Conservation (phyloP, 2,329 filamentous ascomycete genomes). For the Volutella citrinella region DNA sequence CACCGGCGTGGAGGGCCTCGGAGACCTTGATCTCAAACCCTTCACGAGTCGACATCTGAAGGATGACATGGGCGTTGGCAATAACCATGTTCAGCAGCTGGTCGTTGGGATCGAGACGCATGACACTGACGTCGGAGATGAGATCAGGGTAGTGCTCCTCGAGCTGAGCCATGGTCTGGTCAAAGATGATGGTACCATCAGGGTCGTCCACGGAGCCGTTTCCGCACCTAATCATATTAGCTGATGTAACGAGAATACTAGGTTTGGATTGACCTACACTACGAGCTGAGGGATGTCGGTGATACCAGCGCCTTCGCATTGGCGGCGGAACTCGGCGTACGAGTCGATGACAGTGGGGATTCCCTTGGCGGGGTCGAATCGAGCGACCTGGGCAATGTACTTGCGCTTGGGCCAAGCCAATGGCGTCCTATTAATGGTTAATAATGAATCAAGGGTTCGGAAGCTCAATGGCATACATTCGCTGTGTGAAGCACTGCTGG, state of each 20-base stretch:
- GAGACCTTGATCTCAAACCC: slow-evolving; percentile 87
- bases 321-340: slow-evolving; percentile 68
- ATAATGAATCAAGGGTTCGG: no score
- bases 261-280: slow-evolving; percentile 42
- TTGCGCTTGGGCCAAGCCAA: slow-evolving; percentile 57
- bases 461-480: slow-evolving; percentile 52
- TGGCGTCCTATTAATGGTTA: slow-evolving; percentile 39
- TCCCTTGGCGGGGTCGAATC: slow-evolving; percentile 81
- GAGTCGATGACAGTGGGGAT: slow-evolving; percentile 74
- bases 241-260: no score
- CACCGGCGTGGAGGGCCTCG: slow-evolving; percentile 76
- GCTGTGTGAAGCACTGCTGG: slow-evolving; percentile 54
- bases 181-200: slow-evolving; percentile 69
- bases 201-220: slow-evolving; percentile 81
- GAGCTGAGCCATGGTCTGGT: slow-evolving; percentile 66
- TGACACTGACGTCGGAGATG: slow-evolving; percentile 65
- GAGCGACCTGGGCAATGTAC: slow-evolving; percentile 78
- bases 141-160: slow-evolving; percentile 61
- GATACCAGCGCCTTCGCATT: slow-evolving; percentile 50
- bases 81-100: slow-evolving; percentile 77
- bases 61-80: slow-evolving; percentile 66
- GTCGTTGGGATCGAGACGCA: slow-evolving; percentile 74
- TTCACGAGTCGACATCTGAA: slow-evolving; percentile 78
- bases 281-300: slow-evolving; percentile 66
- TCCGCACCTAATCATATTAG: slow-evolving; percentile 49